A percentile compares a stretch with the other conserved stretches of the same genome.
phyloP scores from a whole-genome alignment of 2,329 filamentous ascomycete species.

The Sclerotinia nivalis region DNA sequence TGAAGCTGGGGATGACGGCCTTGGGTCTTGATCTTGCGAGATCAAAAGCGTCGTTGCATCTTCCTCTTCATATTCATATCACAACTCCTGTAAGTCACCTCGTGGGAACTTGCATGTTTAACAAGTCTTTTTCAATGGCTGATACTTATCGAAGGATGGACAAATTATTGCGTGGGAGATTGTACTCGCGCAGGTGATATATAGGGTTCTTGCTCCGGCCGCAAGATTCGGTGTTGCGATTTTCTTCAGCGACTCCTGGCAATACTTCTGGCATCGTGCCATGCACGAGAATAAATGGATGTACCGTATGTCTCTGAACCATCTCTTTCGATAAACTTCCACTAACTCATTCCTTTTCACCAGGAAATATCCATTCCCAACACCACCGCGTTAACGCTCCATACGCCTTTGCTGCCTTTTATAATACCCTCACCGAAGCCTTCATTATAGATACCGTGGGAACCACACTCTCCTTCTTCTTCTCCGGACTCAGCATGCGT shows the following conservation, averaged over 20 bases:
- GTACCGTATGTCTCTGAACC: neutral
- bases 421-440: slow-evolving; percentile 90
- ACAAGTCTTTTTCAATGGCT: neutral
- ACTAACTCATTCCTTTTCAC: neutral
- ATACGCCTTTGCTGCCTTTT: slow-evolving; percentile 93
- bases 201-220: slow-evolving; percentile 71
- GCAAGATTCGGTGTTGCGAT: slow-evolving; percentile 74
- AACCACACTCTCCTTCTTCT: slow-evolving; percentile 77
- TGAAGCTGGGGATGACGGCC: neutral
- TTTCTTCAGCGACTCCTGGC: slow-evolving; percentile 84
- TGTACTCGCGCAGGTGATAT: slow-evolving; percentile 2
- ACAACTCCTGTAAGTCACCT: neutral
- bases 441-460: slow-evolving; percentile 87
- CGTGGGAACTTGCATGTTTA: neutral
- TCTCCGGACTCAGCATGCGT: slow-evolving; percentile 74
- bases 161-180: neutral
- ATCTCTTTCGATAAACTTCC: neutral
- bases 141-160: slow-evolving; percentile 7
- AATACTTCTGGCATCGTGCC: slow-evolving; percentile 88
- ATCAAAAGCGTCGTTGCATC: neutral
- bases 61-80: slow-evolving; percentile 6
- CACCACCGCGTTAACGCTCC: slow-evolving; percentile 94
- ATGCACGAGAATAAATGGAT: slow-evolving; percentile 83
- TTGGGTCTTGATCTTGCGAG: slow-evolving; percentile 6
- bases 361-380: slow-evolving; percentile 79